Conservation (phyloP, 1,284 basidiomycete genomes). For the Phlebopus sp. region DNA sequence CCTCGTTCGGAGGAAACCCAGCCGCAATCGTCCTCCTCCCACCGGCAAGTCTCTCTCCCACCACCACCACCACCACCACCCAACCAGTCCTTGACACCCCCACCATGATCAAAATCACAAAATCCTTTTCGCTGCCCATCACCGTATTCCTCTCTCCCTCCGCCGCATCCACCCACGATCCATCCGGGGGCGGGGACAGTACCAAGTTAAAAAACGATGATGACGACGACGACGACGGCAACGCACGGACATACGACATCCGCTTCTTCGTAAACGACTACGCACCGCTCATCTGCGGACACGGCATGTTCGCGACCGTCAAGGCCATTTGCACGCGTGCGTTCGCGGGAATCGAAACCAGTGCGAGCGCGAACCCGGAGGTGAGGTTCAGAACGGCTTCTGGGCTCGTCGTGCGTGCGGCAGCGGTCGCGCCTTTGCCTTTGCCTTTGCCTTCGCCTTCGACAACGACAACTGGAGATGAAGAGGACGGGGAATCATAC, state of each 20-base stretch:
- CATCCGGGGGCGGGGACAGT: too few relatives aligned
- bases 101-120: conserved; percentile 2
- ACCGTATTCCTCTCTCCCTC: conserved; percentile 6
- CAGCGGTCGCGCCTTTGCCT: too few relatives aligned
- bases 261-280: conserved; percentile 3
- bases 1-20: conserved; percentile 48
- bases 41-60: conserved; percentile 26
- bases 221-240: too few relatives aligned
- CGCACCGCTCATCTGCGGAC: conserved; percentile 7
- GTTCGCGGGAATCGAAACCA: conserved; percentile 1
- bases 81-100: conserved; percentile 2
- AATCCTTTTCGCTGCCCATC: conserved; percentile 12
- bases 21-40: conserved; percentile 46
- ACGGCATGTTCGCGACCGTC: conserved; percentile 8
- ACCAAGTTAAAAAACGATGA: too few relatives aligned
- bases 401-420: conserved; percentile 5
- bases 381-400: conserved; percentile 7
- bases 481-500: conserved; percentile 33
- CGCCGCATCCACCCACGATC: neutral
- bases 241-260: conserved; percentile 7
- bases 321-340: conserved; percentile 4
- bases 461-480: too few relatives aligned
- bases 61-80: conserved; percentile 23
- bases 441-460: too few relatives aligned
- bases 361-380: too few relatives aligned